phyloP scores from a whole-genome alignment of 1,139 yeast species.

The Saccharomycopsis phalli region DNA sequence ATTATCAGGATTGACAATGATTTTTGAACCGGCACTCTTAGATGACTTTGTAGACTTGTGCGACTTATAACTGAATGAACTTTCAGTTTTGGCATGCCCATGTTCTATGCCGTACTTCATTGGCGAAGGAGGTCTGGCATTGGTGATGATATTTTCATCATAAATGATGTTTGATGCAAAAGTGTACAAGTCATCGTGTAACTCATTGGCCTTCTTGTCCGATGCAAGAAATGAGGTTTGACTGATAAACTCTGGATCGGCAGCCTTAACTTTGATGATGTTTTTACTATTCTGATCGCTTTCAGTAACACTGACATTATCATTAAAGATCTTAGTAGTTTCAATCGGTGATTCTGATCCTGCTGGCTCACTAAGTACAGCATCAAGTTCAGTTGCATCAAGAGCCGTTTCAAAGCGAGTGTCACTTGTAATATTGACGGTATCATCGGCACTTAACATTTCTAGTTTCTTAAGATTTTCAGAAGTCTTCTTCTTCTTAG shows the following conservation, averaged over 20 bases:
- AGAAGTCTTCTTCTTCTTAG: no score
- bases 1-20: constrained; percentile 16
- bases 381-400: background rate
- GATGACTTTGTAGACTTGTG: constrained; percentile 9
- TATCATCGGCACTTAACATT: background rate
- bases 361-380: no score
- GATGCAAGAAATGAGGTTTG: no score
- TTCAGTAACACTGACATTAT: background rate
- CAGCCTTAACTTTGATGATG: background rate
- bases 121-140: constrained; percentile 19
- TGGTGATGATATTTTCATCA: constrained; percentile 18
- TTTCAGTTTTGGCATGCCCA: constrained; percentile 16
- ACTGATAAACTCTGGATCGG: background rate
- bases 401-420: no score
- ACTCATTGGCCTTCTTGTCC: background rate
- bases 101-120: constrained; percentile 9
- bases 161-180: constrained; percentile 15
- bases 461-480: no score
- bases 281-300: no score
- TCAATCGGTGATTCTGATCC: no score
- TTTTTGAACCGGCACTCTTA: constrained; percentile 6
- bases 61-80: constrained; percentile 10
- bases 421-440: background rate
- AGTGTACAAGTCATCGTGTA: constrained; percentile 8
- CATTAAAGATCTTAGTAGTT: background rate